phyloP scores from a whole-genome alignment of 2,329 filamentous ascomycete species.

The Colletotrichum limetticola region DNA sequence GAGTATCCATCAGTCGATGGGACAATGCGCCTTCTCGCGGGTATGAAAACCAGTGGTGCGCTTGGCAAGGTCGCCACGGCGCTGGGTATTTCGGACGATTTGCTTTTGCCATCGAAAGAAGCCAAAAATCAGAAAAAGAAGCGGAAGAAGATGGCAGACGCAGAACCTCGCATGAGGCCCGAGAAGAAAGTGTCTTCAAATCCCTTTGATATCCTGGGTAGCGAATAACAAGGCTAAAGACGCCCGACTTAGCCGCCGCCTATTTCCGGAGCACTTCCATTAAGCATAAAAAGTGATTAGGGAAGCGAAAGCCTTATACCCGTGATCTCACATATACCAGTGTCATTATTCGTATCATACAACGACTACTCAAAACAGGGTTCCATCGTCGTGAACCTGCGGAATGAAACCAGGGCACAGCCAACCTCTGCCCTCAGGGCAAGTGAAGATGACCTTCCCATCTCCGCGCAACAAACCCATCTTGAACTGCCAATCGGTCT shows the following conservation, averaged over 20 bases:
- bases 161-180: not conserved
- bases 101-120: constrained; percentile 25
- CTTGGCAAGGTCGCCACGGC: constrained; percentile 3
- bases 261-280: not conserved
- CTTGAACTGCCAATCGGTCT: constrained; percentile 37
- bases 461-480: constrained; percentile 35
- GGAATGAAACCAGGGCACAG: constrained; percentile 34
- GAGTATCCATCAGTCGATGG: constrained; percentile 25
- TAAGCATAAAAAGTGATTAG: no score
- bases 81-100: constrained; percentile 1
- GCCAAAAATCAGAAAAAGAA: constrained; percentile 25
- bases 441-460: constrained; percentile 35
- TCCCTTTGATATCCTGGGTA: constrained; percentile 25
- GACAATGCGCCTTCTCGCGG: constrained; percentile 9
- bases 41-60: constrained; percentile 3
- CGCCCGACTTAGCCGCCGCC: no score
- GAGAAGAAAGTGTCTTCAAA: constrained; percentile 30
- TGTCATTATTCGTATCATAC: not conserved
- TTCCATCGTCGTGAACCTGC: constrained; percentile 30
- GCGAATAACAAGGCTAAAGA: not conserved
- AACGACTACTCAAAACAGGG: constrained; percentile 14
- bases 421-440: constrained; percentile 32
- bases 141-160: constrained; percentile 14
- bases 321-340: not conserved
- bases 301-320: not conserved